Conservation (phyloP, 768 basidiomycete genomes). For the Boletellus ananiceps region DNA sequence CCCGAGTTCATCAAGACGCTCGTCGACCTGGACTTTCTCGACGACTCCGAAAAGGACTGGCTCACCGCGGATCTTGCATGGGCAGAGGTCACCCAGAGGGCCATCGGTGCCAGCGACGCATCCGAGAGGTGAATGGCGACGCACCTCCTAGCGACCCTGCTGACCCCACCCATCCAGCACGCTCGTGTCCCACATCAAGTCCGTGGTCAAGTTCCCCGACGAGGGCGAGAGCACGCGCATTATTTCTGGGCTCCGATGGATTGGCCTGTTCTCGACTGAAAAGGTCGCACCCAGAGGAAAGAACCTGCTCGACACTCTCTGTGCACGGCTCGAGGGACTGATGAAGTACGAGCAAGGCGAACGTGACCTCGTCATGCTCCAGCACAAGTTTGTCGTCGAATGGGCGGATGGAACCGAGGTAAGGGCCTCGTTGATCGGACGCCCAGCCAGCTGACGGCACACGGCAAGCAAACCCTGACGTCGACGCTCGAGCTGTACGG, state of each 20-base stretch:
- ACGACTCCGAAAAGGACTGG: constrained; percentile 73
- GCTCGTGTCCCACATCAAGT: constrained; percentile 68
- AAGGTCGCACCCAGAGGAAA: constrained; percentile 56
- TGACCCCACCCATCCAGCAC: constrained; percentile 39
- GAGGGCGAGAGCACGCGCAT: constrained; percentile 70
- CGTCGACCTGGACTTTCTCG: constrained; percentile 84
- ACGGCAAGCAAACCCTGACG: constrained; percentile 69
- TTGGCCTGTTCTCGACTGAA: constrained; percentile 82
- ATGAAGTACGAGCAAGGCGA: constrained; percentile 91
- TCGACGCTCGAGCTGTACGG: constrained; percentile 92
- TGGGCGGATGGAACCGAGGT: constrained; percentile 78
- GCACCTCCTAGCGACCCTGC: not conserved
- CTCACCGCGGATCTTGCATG: constrained; percentile 71
- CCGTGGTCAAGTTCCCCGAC: constrained; percentile 68
- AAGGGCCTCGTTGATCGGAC: constrained; percentile 15
- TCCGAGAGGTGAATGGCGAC: constrained; percentile 54
- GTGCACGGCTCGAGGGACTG: constrained; percentile 81
- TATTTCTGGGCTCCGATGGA: constrained; percentile 87
- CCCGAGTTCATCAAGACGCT: constrained; percentile 88
- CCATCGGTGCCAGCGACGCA: constrained; percentile 61
- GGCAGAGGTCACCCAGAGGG: constrained; percentile 77
- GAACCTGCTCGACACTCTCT: constrained; percentile 91
- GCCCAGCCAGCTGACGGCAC: not conserved
- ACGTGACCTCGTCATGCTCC: constrained; percentile 94
- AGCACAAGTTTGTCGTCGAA: constrained; percentile 95